Base-by-base conservation (phyloP, 768 basidiomycete species). In the Termitomyces titanicus region DNA sequence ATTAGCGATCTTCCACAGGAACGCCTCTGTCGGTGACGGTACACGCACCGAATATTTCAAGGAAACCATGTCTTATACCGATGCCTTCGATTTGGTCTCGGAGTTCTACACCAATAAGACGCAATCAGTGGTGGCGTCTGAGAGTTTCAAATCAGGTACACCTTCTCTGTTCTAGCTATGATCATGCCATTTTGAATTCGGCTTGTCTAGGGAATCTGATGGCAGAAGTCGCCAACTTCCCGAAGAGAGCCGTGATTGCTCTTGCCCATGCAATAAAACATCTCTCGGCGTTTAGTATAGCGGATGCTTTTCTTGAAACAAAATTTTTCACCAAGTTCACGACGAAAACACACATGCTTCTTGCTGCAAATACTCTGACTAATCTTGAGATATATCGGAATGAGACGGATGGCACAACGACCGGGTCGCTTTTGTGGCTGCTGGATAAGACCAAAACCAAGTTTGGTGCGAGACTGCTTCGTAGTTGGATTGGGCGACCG, bases 301-400 rank as follows among this genome's bases (percentile, higher is more conserved):
- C 90, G 15, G 85, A 91, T 57, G 85, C 87, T 17, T 82, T 98
- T 57, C 64, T 85, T 6, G 87, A 90, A 59, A 85, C 89, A 2
- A 79, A 79, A 22, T 91, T 91, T 66, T 96, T 97, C 72, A 78
- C 74, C 18, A 82, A 74, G 64, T 98, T 98, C 65, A 76, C 89
- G 3, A 83, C 85, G 22, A 79, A 81, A 52, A 79, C 83, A 0
- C 86, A 92, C 59, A 95, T 99, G 95, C 76, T 93, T 20, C 77
- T 99, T 44, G 89, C 88, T 46, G 87, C 86, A 24, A 97, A 93
- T 66, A 96, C 96, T 0, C 71, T 98, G 11, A 79, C 80, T 12
- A 98, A 97, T 66, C 70, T 96, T 72, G 95, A 98, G 69, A 84
- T 99, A n/a, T 95, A 92, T 67, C 81, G 85, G 33, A 98, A 98